A percentile compares a stretch with the other conserved stretches of the same genome.
These are phyloP conservation scores for Rubroshorea leprosula DNA, from an alignment of 345 rosid species.

Conservation along the genomic window DNA sequence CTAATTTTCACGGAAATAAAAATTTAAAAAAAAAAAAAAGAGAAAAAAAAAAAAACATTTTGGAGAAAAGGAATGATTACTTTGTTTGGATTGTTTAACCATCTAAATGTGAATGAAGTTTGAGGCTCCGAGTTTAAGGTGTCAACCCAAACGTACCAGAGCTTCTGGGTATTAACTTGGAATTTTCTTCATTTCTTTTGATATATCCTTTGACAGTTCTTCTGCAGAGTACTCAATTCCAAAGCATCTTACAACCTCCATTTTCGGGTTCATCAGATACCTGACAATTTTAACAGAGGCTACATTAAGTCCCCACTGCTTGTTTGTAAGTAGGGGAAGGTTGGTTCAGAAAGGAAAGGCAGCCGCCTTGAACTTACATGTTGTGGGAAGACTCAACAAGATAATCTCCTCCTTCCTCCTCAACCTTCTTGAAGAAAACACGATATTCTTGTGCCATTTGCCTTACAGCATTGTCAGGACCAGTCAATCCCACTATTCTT, in stretches of 20 bases:
- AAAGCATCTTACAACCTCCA: conserved; percentile 75
- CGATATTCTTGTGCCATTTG: conserved; percentile 90
- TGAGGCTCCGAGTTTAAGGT: background rate
- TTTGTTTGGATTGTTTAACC: no score
- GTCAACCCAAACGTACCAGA: background rate
- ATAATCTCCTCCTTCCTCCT: conserved; percentile 86
- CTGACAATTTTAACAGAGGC: conserved; percentile 29
- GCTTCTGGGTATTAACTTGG: background rate
- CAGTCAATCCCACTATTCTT: conserved; percentile 69
- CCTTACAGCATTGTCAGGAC: conserved; percentile 53
- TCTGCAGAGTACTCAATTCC: conserved; percentile 67
- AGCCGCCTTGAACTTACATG: conserved; percentile 37
- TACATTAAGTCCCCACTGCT: background rate
- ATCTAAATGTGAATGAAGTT: background rate
- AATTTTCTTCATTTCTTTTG: conserved; percentile 40
- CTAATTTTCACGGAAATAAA: no score
- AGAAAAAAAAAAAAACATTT: no score
- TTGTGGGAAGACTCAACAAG: conserved; percentile 79
- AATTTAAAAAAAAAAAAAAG: no score
- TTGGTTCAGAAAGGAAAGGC: background rate
- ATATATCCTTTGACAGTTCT: conserved; percentile 53
- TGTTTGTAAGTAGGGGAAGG: background rate
- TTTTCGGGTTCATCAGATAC: conserved; percentile 74
- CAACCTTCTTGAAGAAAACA: conserved; percentile 69
- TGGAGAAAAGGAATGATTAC: no score